A percentile compares a stretch with the other conserved stretches of the same genome.
These are phyloP conservation scores for Ogataea sp. DNA, from an alignment of 805 yeast species.

Conservation along the genomic window DNA sequence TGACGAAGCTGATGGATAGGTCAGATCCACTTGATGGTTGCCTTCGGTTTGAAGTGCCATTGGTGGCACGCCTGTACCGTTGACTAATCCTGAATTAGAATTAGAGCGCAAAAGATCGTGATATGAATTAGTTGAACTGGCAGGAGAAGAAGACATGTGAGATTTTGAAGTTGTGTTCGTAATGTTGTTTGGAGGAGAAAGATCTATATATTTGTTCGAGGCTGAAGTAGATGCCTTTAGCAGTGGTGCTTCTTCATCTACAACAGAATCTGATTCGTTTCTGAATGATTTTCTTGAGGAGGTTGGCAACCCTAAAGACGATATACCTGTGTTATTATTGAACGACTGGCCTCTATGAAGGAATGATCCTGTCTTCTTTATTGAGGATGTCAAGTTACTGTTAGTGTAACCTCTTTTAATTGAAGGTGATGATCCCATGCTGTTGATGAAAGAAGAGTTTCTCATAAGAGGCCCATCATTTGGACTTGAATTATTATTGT, in stretches of 20 bases:
- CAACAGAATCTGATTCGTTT: not conserved
- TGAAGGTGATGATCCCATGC: conserved; percentile 1
- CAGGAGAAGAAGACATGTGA: conserved; percentile 1
- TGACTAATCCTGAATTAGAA: too few relatives aligned
- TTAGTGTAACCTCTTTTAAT: conserved; percentile 15
- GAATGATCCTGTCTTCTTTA: conserved; percentile 3
- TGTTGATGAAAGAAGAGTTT: not conserved
- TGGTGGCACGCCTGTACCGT: too few relatives aligned
- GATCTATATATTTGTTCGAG: not conserved
- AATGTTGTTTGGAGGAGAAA: not conserved
- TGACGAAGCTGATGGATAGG: too few relatives aligned
- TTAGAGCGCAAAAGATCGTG: not conserved
- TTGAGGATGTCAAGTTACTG: conserved; percentile 13
- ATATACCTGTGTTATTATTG: conserved; percentile 10
- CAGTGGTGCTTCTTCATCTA: conserved; percentile 14
- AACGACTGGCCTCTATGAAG: not conserved
- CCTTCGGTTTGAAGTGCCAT: too few relatives aligned
- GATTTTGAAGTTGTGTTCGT: too few relatives aligned
- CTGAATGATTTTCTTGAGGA: not conserved
- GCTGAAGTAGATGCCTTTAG: not conserved
- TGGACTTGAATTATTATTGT: not conserved
- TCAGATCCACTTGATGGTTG: too few relatives aligned
- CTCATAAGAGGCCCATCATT: not conserved
- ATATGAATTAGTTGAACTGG: not conserved
- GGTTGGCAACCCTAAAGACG: not conserved